Percentiles rank a stretch among this genome's conserved stretches.
These are phyloP conservation scores for Cutaneotrichosporon cutaneum DNA, from an alignment of 1,284 basidiomycete species.

Conservation along the genomic window DNA sequence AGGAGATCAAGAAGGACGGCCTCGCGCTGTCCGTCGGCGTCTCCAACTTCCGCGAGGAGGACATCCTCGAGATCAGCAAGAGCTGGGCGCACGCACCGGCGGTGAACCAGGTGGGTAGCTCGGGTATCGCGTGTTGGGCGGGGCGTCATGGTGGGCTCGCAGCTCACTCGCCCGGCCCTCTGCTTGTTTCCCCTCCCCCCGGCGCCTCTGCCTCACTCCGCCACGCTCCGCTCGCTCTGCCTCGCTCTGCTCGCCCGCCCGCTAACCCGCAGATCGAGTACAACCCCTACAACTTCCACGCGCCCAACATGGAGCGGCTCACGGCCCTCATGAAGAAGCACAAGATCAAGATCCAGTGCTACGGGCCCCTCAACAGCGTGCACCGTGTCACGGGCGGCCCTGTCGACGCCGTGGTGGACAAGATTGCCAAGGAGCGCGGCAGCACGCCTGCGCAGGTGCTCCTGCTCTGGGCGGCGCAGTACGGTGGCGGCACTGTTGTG, in stretches of 20 bases:
- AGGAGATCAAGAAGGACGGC: constrained; percentile 65
- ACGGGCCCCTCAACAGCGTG: constrained; percentile 56
- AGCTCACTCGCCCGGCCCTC: neutral
- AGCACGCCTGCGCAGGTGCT: constrained; percentile 45
- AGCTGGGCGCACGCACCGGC: constrained; percentile 62
- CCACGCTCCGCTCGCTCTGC: neutral
- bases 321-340: constrained; percentile 61
- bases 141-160: too few species aligned
- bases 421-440: constrained; percentile 55
- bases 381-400: constrained; percentile 60
- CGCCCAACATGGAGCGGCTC: constrained; percentile 57
- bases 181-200: neutral
- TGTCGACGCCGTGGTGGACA: constrained; percentile 58
- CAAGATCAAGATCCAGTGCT: constrained; percentile 67
- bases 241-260: constrained; percentile 41
- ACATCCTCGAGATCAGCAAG: constrained; percentile 56
- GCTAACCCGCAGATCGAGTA: constrained; percentile 67
- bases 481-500: constrained; percentile 56
- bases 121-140: neutral
- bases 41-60: constrained; percentile 70
- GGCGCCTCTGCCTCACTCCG: neutral
- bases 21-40: constrained; percentile 77
- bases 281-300: constrained; percentile 72
- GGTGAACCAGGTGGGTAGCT: constrained; percentile 66
- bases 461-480: constrained; percentile 46